A percentile compares a stretch with the other conserved stretches of the same genome.
phyloP scores from a whole-genome alignment of 2,329 filamentous ascomycete species.

The Trichothecium sympodiale region DNA sequence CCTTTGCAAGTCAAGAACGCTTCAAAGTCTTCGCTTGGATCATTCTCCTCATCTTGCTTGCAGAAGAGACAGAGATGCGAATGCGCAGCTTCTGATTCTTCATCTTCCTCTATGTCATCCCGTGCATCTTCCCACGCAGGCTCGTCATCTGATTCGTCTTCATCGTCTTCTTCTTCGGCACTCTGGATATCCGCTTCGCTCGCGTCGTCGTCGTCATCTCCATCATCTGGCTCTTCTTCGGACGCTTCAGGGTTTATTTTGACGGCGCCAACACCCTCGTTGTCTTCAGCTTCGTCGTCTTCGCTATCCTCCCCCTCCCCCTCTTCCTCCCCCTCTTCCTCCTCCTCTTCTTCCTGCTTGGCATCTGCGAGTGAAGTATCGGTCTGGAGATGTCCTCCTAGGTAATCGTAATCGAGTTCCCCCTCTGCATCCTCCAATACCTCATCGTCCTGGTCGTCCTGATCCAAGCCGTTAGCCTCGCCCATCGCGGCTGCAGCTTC shows the following conservation, averaged over 20 bases:
- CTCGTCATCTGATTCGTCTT: slow-evolving; percentile 32
- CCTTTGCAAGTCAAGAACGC: slow-evolving; percentile 63
- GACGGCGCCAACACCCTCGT: slow-evolving; percentile 45
- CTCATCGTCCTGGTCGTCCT: slow-evolving; percentile 20
- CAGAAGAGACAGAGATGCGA: slow-evolving; percentile 57
- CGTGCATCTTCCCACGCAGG: slow-evolving; percentile 35
- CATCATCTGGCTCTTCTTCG: slow-evolving; percentile 28
- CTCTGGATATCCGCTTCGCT: slow-evolving; percentile 27
- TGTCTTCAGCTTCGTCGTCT: slow-evolving; percentile 28
- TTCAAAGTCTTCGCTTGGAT: slow-evolving; percentile 72
- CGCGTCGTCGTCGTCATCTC: slow-evolving; percentile 20
- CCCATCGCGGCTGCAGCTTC: background rate
- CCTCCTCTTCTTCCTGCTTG: slow-evolving; percentile 20
- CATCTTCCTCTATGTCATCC: slow-evolving; percentile 32
- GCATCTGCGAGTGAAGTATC: slow-evolving; percentile 13
- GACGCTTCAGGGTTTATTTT: slow-evolving; percentile 42
- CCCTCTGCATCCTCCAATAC: slow-evolving; percentile 31
- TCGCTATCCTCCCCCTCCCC: slow-evolving; percentile 16
- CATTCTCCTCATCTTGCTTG: slow-evolving; percentile 69
- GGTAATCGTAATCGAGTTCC: slow-evolving; percentile 26
- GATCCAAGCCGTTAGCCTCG: slow-evolving; percentile 1
- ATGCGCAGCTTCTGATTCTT: slow-evolving; percentile 42
- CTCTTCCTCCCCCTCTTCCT: slow-evolving; percentile 21
- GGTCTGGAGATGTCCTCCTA: slow-evolving; percentile 7
- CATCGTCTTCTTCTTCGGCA: slow-evolving; percentile 40